Base-by-base conservation (phyloP, 176 grass and related monocot genomes). In the Cenchrus purpureus region DNA sequence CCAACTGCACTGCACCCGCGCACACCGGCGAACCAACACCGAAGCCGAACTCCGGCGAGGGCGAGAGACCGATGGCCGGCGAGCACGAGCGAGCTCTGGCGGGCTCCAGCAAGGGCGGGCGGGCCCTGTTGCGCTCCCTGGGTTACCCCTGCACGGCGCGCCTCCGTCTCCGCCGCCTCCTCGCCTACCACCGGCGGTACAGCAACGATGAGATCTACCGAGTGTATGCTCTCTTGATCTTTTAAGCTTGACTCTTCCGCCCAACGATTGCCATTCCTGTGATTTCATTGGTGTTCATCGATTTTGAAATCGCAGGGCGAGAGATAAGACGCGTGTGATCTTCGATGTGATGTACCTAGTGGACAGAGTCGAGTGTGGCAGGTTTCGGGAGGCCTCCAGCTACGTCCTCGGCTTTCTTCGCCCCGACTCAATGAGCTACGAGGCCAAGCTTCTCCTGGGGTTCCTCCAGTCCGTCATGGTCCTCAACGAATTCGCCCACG, bases 91-190 rank as follows among this genome's bases (percentile, higher is more conserved):
- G 12, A 14, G 56, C 19, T 16, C 55, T 57, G 55, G 55, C 20
- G 9, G 69, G 4, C 5, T 50, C n/a, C 70, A 12, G n/a, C 70
- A 6, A 29, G n/a, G 70, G 20, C 70, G n/a, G 28, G 46, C 46
- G 11, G 5, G 19, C 3, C 8, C 70, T 50, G 45, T 15, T 51
- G 49, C 46, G 14, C 46, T 51, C 70, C 70, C 70, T 52, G 70
- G 70, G 52, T 73, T 73, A 73, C 15, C 70, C 70, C 70, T 73
- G 70, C 70, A 73, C 70, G 12, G n/a, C 4, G n/a, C 70, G 46
- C 22, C 46, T 73, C 70, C 70, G 70, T 13, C 46, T 13, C 5
- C 70, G 70, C n/a, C 70, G 70, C 5, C 46, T 73, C 11, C 8
- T 73, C n/a, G 70, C 70, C 46, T 52, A 49, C 70, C 45, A 20